Conservation (phyloP, 257 asterid genomes). For the Scutellaria galericulata region DNA sequence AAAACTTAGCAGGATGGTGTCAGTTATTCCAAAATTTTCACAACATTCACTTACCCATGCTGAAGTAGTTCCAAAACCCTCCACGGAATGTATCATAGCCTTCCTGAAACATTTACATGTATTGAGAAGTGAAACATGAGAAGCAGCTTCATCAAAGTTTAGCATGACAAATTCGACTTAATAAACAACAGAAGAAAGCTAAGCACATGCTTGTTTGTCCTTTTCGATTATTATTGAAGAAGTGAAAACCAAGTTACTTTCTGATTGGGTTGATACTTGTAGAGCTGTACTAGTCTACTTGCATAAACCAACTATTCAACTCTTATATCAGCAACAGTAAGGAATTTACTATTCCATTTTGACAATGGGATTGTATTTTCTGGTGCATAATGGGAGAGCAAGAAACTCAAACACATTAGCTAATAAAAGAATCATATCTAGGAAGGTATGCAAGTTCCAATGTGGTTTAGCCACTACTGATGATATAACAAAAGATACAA, state of each 20-base stretch:
- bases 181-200: constrained; percentile 3
- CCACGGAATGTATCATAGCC: constrained; percentile 56
- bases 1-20: not conserved
- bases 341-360: not conserved
- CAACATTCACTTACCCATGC: constrained; percentile 46
- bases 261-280: not conserved
- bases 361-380: not conserved
- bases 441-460: not conserved
- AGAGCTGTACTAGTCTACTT: not conserved
- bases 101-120: constrained; percentile 44
- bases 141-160: constrained; percentile 8
- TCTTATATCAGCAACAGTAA: not conserved
- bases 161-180: not conserved
- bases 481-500: not conserved
- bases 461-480: not conserved
- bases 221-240: not conserved
- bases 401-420: not conserved
- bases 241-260: not conserved
- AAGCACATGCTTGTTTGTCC: not conserved
- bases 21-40: not conserved
- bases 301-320: not conserved
- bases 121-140: constrained; percentile 24
- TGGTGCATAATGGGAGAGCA: not conserved
- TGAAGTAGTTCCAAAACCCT: constrained; percentile 63
- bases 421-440: not conserved